Conservation (phyloP, 2,329 filamentous ascomycete species). For the Coniochaeta sp. region DNA sequence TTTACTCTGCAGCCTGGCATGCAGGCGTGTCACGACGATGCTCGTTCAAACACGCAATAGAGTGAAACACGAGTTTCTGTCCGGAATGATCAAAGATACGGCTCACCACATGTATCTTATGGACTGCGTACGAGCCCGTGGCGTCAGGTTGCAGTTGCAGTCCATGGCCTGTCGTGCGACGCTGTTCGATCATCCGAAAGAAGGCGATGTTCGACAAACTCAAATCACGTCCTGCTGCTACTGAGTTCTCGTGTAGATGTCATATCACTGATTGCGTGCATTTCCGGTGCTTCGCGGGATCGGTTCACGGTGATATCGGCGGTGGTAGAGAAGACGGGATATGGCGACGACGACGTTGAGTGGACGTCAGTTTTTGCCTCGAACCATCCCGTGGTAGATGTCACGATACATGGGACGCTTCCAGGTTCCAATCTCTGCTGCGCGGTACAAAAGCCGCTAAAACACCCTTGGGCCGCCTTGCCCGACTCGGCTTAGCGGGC, state of each 20-base stretch:
- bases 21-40: neutral
- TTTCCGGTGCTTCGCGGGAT: neutral
- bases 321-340: too few species aligned
- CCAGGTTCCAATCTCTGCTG: neutral
- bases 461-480: neutral
- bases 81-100: neutral
- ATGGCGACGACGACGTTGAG: too few species aligned
- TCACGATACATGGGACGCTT: neutral
- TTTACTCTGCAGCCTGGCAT: neutral
- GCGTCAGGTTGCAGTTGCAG: neutral
- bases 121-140: neutral
- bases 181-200: neutral
- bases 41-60: neutral
- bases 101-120: neutral
- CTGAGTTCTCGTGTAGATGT: neutral
- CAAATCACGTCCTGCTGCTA: neutral
- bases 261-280: neutral
- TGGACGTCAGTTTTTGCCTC: too few species aligned
- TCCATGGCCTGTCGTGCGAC: neutral
- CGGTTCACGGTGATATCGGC: neutral
- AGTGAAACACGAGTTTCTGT: neutral
- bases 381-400: neutral
- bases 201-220: neutral
- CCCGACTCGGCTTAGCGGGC: constrained; percentile 2
- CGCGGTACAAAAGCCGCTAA: neutral